A percentile compares a stretch with the other conserved stretches of the same genome.
Evolutionary conservation across 2,329 filamentous ascomycete genomes (phyloP).

Genomic region (Aureobasidium sp.): DNA sequence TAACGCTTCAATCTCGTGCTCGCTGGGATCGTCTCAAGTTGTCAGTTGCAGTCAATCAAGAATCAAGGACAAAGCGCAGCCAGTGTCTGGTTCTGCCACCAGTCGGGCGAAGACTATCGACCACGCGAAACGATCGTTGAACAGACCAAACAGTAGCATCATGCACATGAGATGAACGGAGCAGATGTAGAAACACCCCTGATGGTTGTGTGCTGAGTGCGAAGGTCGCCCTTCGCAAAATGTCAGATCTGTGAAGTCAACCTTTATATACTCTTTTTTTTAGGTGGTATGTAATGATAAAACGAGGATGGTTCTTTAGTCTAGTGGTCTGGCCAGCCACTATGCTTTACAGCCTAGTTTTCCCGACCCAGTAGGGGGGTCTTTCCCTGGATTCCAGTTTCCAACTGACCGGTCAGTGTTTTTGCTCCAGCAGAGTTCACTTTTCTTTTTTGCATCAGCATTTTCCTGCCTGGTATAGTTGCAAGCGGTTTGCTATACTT

Average conservation of each 20-base stretch:
- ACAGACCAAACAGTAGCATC: not conserved
- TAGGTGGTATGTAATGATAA: not conserved
- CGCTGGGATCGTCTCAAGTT: not conserved
- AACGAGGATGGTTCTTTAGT: not conserved
- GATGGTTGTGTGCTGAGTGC: not conserved
- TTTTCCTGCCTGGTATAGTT: not conserved
- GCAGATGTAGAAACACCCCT: not conserved
- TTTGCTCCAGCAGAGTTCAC: not conserved
- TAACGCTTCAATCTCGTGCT: not conserved
- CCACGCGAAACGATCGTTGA: not conserved
- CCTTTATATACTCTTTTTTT: not conserved
- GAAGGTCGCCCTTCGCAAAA: not conserved
- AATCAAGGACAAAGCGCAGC: not conserved
- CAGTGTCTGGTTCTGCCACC: not conserved
- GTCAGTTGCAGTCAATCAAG: not conserved
- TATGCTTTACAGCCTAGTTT: not conserved
- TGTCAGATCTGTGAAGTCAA: not conserved
- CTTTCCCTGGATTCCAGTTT: not conserved
- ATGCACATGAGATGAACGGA: not conserved
- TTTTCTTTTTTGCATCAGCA: not conserved
- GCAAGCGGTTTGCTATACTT: too few species aligned
- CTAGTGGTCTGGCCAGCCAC: not conserved
- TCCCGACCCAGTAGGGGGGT: not conserved
- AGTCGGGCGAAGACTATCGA: not conserved
- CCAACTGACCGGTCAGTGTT: too few species aligned